These are phyloP conservation scores for Oleoguttula mirabilis DNA, from an alignment of 495 filamentous ascomycete genomes.

Conservation along the genomic window DNA sequence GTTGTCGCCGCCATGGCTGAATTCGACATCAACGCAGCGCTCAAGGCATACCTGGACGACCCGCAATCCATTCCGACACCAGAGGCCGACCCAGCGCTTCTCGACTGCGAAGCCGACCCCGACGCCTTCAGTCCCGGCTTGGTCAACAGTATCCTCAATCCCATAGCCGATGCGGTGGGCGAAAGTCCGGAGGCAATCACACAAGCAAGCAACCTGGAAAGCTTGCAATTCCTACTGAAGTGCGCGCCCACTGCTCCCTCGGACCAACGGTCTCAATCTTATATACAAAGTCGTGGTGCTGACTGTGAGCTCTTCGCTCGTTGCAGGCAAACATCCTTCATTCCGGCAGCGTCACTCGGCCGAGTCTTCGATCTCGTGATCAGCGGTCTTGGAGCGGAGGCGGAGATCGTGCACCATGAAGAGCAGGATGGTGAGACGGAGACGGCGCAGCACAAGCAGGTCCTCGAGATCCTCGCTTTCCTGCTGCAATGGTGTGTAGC, in stretches of 20 bases:
- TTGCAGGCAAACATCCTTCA: constrained; percentile 66
- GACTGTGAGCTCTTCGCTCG: constrained; percentile 55
- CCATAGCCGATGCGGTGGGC: constrained; percentile 86
- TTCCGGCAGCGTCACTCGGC: constrained; percentile 70
- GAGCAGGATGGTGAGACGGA: constrained; percentile 53
- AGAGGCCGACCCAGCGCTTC: constrained; percentile 70
- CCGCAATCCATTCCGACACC: constrained; percentile 71
- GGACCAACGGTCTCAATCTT: constrained; percentile 31
- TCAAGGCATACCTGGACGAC: constrained; percentile 92
- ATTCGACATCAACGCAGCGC: constrained; percentile 90
- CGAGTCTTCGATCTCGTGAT: constrained; percentile 90
- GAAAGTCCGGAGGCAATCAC: constrained; percentile 80
- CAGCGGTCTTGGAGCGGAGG: constrained; percentile 85
- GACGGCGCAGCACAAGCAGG: constrained; percentile 67
- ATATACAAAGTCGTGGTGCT: constrained; percentile 28
- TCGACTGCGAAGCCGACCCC: constrained; percentile 85
- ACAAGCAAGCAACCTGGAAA: constrained; percentile 69
- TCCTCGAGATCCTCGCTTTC: constrained; percentile 91
- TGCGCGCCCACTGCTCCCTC: constrained; percentile 58
- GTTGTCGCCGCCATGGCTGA: constrained; percentile 27
- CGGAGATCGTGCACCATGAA: constrained; percentile 73
- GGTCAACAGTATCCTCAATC: constrained; percentile 76
- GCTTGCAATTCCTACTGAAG: constrained; percentile 92
- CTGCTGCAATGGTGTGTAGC: constrained; percentile 89
- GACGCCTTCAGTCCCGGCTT: constrained; percentile 64